phyloP scores from a whole-genome alignment of 805 yeast species.

The Pichia californica region DNA sequence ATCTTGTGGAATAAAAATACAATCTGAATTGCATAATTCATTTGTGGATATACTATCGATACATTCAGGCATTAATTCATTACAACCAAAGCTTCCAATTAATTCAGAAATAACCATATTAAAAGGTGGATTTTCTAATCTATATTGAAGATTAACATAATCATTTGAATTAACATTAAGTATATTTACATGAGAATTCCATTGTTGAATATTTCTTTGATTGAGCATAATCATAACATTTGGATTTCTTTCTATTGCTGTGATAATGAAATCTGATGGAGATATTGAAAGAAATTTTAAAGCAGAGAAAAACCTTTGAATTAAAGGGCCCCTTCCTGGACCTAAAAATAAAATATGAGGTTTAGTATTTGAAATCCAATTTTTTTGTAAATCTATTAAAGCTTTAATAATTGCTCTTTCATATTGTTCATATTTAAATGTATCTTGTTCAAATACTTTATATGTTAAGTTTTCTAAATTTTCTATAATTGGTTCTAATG shows the following conservation, averaged over 20 bases:
- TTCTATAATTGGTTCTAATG: slow-evolving; percentile 65
- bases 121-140: slow-evolving; percentile 20
- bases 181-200: slow-evolving; percentile 49
- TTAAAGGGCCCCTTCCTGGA: slow-evolving; percentile 83
- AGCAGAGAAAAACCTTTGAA: slow-evolving; percentile 45
- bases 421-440: slow-evolving; percentile 61
- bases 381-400: slow-evolving; percentile 30
- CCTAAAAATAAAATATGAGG: slow-evolving; percentile 57
- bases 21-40: slow-evolving; percentile 32
- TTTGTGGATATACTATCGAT: slow-evolving; percentile 36
- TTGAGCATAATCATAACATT: slow-evolving; percentile 48
- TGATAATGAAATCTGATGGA: slow-evolving; percentile 27
- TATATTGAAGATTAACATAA: slow-evolving; percentile 30
- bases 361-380: background rate
- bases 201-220: slow-evolving; percentile 41
- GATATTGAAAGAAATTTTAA: slow-evolving; percentile 28
- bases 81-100: slow-evolving; percentile 88
- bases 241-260: slow-evolving; percentile 69
- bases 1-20: slow-evolving; percentile 56
- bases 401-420: slow-evolving; percentile 58
- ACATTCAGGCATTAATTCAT: slow-evolving; percentile 85
- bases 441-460: slow-evolving; percentile 64
- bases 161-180: slow-evolving; percentile 53
- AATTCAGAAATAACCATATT: slow-evolving; percentile 67
- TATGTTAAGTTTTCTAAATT: slow-evolving; percentile 57